Evolutionary conservation across 805 yeast genomes (phyloP), one percentile per base, ranked within the genome.

Genomic region (Priceomyces melissophilus): DNA sequence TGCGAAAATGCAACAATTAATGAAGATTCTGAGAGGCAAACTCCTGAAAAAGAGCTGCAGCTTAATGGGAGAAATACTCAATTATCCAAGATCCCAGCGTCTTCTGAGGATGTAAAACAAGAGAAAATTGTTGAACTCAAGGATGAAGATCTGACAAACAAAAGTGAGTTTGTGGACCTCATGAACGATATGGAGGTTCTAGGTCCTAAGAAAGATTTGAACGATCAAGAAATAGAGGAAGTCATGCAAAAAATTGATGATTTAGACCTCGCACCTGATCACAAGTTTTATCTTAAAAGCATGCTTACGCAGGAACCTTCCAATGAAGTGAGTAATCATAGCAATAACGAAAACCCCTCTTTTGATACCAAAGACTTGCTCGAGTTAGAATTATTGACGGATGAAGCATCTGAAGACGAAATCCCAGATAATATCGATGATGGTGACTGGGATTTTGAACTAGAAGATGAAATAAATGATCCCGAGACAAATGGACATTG

Each of bases 1-100:
- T 96, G 89, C 59, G 96, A 87, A 1, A 81, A 85, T n/a, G 96
- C 49, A 35, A 37, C 65, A 9, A 65, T 61, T 9, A 29, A 29
- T 9, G 9, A 29, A 29, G 14, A 4, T 29, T 29, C 9, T 29
- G 31, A 6, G 12, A 6, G 14, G 14, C 31, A n/a, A 29, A 29
- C 9, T 5, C 31, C 12, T 6, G 31, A 29, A 29, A 13, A 29
- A 29, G 14, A n/a, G 12, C 31, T 29, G 31, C 4, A 29, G 9
- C 4, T 13, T 5, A 9, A 29, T n/a, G 14, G 31, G 14, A 29
- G 9, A 29, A n/a, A 9, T 13, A 8, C 25, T 20, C 25, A 20
- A 20, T 20, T 4, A 8, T 4, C 25, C 25, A 20, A 20, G 25
- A 8, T 8, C 4, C 25, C 25, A 20, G 25, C 8, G 4, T 8